Conservation (phyloP, 257 asterid genomes). For the Lavandula angustifolia region DNA sequence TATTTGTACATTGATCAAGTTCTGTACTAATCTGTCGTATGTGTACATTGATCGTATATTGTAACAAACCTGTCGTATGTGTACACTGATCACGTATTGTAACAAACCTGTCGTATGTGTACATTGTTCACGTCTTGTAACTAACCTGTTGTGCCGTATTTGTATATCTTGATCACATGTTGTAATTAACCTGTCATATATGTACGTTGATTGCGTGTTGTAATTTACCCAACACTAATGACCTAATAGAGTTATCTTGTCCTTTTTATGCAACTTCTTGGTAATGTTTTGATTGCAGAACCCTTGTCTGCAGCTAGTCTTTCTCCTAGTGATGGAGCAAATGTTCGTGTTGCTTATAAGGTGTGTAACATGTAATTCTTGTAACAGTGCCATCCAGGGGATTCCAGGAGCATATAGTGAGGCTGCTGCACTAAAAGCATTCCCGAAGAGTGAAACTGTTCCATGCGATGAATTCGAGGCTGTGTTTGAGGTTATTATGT, state of each 20-base stretch:
- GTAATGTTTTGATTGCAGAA: constrained; percentile 47
- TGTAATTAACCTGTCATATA: no score
- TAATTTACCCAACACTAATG: no score
- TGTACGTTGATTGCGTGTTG: no score
- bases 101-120: no score
- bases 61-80: no score
- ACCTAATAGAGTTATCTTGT: not conserved
- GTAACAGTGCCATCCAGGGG: constrained; percentile 48
- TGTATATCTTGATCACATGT: no score
- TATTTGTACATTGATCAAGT: no score
- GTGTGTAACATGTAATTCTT: constrained; percentile 39
- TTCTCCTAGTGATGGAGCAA: constrained; percentile 47
- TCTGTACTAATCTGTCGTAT: no score
- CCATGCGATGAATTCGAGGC: constrained; percentile 92
- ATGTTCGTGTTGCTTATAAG: constrained; percentile 91
- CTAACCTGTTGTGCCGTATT: no score
- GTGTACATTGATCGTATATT: no score
- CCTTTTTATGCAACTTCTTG: constrained; percentile 2
- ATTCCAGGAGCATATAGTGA: constrained; percentile 92
- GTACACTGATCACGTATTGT: no score
- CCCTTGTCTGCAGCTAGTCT: constrained; percentile 68
- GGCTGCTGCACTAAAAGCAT: constrained; percentile 89
- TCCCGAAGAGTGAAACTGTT: constrained; percentile 86
- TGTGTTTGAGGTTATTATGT: constrained; percentile 64
- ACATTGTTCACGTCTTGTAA: no score